Evolutionary conservation across 2,329 filamentous ascomycete species (phyloP), one percentile per base, ranked within the genome.

Genomic region (Epichloe scottii): DNA sequence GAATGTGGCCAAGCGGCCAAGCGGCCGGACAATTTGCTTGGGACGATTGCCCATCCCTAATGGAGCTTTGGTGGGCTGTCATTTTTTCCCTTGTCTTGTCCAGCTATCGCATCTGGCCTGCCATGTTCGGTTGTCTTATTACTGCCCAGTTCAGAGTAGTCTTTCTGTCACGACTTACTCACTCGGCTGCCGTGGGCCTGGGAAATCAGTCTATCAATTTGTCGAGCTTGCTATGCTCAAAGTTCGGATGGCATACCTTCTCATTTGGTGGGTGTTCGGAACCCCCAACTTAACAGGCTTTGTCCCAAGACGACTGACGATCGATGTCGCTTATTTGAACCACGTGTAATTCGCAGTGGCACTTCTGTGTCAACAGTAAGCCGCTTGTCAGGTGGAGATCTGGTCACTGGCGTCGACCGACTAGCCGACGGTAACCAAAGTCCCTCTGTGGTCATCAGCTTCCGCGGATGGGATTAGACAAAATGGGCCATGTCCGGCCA

Each of bases 171-270:
- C 23, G 23, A 26, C 23, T 26, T 26, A 26, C 23, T 26, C 23
- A 26, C 38, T 37, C 46, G 37, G 37, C 41, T 38, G 41, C 42
- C 49, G 42, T 40, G 42, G 42, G 35, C 42, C 41, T 46, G 41
- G 34, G 23, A 23, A 17, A 41, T 37, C 43, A 15, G 26, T 26
- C 26, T 26, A 8, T 26, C 26, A 26, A 26, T 26, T 26, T 26
- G 17, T 46, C 12, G 17, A 41, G 17, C 26, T 26, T 35, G 37
- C 33, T 35, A 47, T 14, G 35, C 26, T 39, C 38, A 14, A 39
- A 42, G 35, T 46, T 51, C 49, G 34, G 38, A 51, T 47, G 49
- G 43, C 43, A 46, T 35, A 14, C 49, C 17, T 26, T 47, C 33
- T 37, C 43, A 34, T 17, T n/a, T 14, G 30, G 30, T 30, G 30